Conservation (phyloP, 495 filamentous ascomycete genomes). For the Aspergillus affinis region DNA sequence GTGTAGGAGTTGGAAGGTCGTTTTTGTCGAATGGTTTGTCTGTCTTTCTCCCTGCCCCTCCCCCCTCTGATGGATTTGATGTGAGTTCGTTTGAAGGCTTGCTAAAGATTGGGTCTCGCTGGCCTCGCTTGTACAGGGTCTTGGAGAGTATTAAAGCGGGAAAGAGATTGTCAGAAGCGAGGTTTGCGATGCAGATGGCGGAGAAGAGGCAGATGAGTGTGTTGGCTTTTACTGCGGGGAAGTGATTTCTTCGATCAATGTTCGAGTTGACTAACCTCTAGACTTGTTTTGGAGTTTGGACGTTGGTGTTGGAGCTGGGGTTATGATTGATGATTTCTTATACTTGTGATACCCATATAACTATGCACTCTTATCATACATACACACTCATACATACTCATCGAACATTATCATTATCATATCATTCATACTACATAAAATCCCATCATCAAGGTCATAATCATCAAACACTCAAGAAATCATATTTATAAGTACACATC, state of each 20-base stretch:
- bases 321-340: constrained; percentile 10
- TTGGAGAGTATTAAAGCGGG: constrained; percentile 76
- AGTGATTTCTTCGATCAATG: not conserved
- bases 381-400: constrained; percentile 5
- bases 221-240: constrained; percentile 22
- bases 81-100: not conserved
- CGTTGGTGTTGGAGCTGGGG: constrained; percentile 22
- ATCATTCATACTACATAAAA: constrained; percentile 13
- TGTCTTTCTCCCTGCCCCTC: too few relatives aligned
- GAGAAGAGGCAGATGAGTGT: constrained; percentile 63
- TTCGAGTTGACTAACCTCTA: not conserved
- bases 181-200: constrained; percentile 64
- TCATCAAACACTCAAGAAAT: not conserved
- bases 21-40: constrained; percentile 78
- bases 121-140: constrained; percentile 48
- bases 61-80: too few relatives aligned
- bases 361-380: too few relatives aligned
- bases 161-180: constrained; percentile 70
- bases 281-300: not conserved
- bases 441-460: constrained; percentile 9
- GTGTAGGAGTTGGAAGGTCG: constrained; percentile 68
- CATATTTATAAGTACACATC: not conserved
- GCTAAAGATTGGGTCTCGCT: not conserved
- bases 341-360: constrained; percentile 21
- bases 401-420: constrained; percentile 27